A percentile compares a stretch with the other conserved stretches of the same genome.
Evolutionary conservation across 73 alveolate species (phyloP).

Genomic region (Symbiodinium pilosum): DNA sequence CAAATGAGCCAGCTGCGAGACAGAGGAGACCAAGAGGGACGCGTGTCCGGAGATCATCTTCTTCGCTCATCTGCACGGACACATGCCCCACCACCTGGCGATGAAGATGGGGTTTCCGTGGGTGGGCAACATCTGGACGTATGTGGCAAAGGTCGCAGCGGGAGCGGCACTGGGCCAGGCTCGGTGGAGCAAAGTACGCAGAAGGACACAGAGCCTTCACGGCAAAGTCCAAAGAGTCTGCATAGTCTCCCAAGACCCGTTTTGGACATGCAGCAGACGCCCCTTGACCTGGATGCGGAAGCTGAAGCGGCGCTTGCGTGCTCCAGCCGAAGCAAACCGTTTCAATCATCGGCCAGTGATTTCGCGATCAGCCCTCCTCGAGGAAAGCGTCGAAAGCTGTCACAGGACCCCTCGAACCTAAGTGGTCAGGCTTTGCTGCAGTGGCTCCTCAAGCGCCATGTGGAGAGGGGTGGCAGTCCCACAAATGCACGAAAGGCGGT

Average conservation of each 20-base stretch:
- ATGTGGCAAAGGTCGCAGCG: background rate
- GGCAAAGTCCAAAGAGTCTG: too few species aligned
- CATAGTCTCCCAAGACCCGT: background rate
- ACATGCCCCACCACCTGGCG: too few species aligned
- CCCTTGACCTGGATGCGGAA: slow-evolving; percentile 51
- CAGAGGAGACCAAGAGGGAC: background rate
- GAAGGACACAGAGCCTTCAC: background rate
- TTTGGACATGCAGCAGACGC: background rate
- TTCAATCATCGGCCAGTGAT: too few species aligned
- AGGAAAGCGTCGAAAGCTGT: background rate
- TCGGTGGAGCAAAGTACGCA: background rate
- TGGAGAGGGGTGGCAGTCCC: background rate
- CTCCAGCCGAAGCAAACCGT: too few species aligned
- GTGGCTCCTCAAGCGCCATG: slow-evolving; percentile 44
- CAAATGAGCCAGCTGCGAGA: background rate
- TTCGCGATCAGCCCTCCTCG: background rate
- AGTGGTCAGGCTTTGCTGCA: slow-evolving; percentile 65
- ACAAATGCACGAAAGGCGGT: background rate
- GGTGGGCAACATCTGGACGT: background rate
- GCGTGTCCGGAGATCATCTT: background rate
- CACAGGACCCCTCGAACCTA: background rate
- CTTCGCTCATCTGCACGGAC: too few species aligned
- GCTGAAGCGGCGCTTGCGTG: too few species aligned
- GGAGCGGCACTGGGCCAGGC: background rate
- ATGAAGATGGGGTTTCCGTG: background rate